Evolutionary conservation across 164 flowering plant species (phyloP).

Genomic region (Pachysandra terminalis): DNA sequence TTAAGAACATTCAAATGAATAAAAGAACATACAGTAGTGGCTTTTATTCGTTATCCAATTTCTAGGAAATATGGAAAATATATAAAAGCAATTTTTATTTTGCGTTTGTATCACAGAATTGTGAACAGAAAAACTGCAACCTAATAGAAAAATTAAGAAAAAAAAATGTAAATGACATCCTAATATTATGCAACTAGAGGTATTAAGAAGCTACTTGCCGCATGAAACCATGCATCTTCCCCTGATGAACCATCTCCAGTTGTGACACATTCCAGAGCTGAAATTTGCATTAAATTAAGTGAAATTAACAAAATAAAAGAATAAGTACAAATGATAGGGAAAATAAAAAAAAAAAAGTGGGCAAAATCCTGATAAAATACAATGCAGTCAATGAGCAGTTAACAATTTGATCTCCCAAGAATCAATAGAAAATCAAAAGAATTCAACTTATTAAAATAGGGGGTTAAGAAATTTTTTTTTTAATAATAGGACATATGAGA

Average conservation of each 20-base stretch:
- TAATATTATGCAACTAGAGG: not conserved
- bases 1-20: too few relatives aligned
- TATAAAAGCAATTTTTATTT: too few relatives aligned
- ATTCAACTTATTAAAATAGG: not conserved
- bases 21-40: too few relatives aligned
- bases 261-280: conserved; percentile 99
- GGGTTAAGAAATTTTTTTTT: not conserved
- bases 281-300: conserved; percentile 10
- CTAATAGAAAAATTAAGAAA: not conserved
- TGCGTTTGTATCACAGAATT: too few relatives aligned
- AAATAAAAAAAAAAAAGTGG: not conserved
- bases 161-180: not conserved
- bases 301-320: not conserved
- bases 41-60: too few relatives aligned
- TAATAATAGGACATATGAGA: too few relatives aligned
- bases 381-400: not conserved
- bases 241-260: conserved; percentile 84
- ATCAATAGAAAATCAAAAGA: not conserved
- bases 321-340: not conserved
- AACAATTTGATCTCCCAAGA: not conserved
- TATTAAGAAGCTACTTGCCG: conserved; percentile 47
- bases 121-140: too few relatives aligned
- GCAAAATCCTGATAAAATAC: not conserved
- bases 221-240: conserved; percentile 99
- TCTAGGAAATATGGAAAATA: too few relatives aligned